A percentile compares a stretch with the other conserved stretches of the same genome.
Conservation (phyloP, 768 basidiomycete species). For the Dictyophora rubrovolvata region DNA sequence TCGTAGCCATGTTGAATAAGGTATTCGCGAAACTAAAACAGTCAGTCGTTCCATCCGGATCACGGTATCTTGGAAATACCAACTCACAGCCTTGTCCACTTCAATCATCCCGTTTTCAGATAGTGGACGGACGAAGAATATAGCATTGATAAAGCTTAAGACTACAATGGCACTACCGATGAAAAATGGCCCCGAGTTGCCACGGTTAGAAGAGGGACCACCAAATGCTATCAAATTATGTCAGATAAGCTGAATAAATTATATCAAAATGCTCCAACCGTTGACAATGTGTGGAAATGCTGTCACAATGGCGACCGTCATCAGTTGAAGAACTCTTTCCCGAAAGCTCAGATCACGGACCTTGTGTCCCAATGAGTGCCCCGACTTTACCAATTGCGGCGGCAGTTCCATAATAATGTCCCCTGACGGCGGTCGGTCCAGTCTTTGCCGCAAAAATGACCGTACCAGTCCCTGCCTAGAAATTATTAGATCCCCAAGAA, state of each 20-base stretch:
- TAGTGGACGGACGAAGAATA: slow-evolving; percentile 66
- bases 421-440: slow-evolving; percentile 26
- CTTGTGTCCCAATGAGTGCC: slow-evolving; percentile 75
- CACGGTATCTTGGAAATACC: neutral
- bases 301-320: slow-evolving; percentile 17
- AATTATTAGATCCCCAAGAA: neutral
- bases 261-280: slow-evolving; percentile 26
- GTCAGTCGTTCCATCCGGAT: slow-evolving; percentile 2
- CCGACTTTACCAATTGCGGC: slow-evolving; percentile 66
- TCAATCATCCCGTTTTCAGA: slow-evolving; percentile 67
- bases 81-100: slow-evolving; percentile 56
- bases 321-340: neutral
- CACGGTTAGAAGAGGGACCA: slow-evolving; percentile 37
- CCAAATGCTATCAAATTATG: slow-evolving; percentile 41
- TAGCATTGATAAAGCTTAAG: slow-evolving; percentile 61
- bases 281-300: slow-evolving; percentile 60
- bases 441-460: slow-evolving; percentile 31
- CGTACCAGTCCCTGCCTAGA: slow-evolving; percentile 25
- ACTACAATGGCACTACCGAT: slow-evolving; percentile 69
- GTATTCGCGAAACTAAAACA: slow-evolving; percentile 67
- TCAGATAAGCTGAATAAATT: neutral
- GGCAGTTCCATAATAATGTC: slow-evolving; percentile 25
- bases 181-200: slow-evolving; percentile 84
- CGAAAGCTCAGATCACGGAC: slow-evolving; percentile 28
- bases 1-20: slow-evolving; percentile 74